Conservation (phyloP, 2,329 filamentous ascomycete genomes). For the Cadophora sp. region DNA sequence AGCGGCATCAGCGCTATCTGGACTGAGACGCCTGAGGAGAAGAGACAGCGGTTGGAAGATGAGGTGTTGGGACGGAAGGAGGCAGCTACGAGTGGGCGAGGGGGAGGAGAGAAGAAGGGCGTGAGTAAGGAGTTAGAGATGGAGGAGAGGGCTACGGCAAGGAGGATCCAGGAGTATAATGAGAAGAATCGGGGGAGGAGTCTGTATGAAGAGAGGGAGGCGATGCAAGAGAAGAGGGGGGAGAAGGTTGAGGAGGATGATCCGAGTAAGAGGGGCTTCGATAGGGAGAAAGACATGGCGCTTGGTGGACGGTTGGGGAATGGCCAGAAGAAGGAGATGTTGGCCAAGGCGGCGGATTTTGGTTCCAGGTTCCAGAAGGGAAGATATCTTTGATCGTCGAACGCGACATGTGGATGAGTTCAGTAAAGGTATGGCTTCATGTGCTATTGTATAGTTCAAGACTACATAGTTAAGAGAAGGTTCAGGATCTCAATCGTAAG, state of each 20-base stretch:
- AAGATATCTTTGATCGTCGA: conserved; percentile 56
- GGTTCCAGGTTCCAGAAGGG: conserved; percentile 52
- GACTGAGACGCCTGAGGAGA: conserved; percentile 92
- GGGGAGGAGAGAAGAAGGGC: conserved; percentile 22
- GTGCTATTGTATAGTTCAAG: too few relatives aligned
- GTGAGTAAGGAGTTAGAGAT: conserved; percentile 29
- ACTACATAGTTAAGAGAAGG: too few relatives aligned
- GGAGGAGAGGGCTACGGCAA: conserved; percentile 52
- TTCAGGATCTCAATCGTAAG: too few relatives aligned
- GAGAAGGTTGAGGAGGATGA: conserved; percentile 77
- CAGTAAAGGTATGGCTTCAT: too few relatives aligned
- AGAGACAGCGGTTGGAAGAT: conserved; percentile 79
- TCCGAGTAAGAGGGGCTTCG: conserved; percentile 86
- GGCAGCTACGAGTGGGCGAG: conserved; percentile 18
- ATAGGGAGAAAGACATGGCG: conserved; percentile 93
- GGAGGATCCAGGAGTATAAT: conserved; percentile 63
- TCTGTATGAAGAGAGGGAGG: conserved; percentile 56
- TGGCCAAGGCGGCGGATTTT: conserved; percentile 82
- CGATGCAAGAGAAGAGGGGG: conserved; percentile 36
- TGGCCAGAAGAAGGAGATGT: conserved; percentile 77
- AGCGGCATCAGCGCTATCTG: conserved; percentile 61
- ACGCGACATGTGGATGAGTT: neutral
- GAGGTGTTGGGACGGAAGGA: conserved; percentile 76
- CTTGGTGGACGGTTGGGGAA: conserved; percentile 74
- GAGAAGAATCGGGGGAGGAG: conserved; percentile 61